phyloP scores from a whole-genome alignment of 805 yeast genomes.

The Sugiyamaella marilandica region DNA sequence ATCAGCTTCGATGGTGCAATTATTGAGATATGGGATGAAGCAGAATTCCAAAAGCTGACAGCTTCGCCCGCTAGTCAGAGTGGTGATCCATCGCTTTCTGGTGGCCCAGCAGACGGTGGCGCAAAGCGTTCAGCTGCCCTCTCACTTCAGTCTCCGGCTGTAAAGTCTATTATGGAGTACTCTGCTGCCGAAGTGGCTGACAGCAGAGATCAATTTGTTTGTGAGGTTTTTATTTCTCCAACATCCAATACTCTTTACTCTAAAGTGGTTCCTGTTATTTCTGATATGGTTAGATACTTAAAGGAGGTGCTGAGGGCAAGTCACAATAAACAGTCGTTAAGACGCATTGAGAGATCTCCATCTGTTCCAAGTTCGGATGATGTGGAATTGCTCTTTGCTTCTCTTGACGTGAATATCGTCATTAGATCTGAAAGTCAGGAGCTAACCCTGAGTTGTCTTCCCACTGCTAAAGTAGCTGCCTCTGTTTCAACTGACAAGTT shows the following conservation, averaged over 20 bases:
- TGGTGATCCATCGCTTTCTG: not conserved
- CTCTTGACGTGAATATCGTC: conserved; percentile 58
- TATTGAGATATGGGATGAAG: conserved; percentile 24
- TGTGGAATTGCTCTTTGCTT: conserved; percentile 28
- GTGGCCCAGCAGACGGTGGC: not conserved
- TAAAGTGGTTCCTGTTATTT: conserved; percentile 71
- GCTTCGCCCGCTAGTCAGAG: not conserved
- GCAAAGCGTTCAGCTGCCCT: conserved; percentile 30
- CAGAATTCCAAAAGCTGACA: conserved; percentile 9
- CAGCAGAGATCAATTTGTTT: conserved; percentile 26
- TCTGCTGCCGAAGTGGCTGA: conserved; percentile 15
- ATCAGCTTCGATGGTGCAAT: conserved; percentile 26
- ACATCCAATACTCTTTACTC: conserved; percentile 70
- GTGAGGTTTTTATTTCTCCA: conserved; percentile 57
- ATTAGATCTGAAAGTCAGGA: conserved; percentile 68
- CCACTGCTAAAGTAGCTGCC: conserved; percentile 89
- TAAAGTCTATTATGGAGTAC: conserved; percentile 55
- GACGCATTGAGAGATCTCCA: not conserved
- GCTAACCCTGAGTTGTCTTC: conserved; percentile 81
- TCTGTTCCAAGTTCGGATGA: conserved; percentile 8
- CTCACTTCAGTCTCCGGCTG: conserved; percentile 69
- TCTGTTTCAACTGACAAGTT: conserved; percentile 68
- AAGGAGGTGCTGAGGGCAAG: conserved; percentile 36
- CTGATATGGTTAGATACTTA: conserved; percentile 51
- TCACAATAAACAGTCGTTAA: conserved; percentile 1